Conservation (phyloP, 2,329 filamentous ascomycete species). For the Beauveria bassiana region DNA sequence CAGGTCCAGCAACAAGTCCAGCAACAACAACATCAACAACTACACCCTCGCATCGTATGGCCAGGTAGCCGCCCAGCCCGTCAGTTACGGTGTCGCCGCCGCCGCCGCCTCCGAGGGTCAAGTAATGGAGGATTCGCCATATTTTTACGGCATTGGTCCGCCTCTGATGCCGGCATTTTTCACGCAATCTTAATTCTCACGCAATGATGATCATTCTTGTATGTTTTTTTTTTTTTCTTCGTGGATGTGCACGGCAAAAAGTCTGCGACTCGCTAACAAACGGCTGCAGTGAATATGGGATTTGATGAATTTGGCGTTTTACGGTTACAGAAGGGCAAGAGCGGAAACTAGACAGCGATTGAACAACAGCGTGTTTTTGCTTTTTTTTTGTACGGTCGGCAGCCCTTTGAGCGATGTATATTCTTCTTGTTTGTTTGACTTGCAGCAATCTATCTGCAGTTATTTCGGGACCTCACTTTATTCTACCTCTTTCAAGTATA, state of each 20-base stretch:
- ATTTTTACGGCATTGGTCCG: slow-evolving; percentile 20
- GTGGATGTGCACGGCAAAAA: neutral
- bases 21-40: slow-evolving; percentile 18
- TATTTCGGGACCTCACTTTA: neutral
- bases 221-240: neutral
- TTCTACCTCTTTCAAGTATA: too few species aligned
- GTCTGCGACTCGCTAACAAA: neutral
- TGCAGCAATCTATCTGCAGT: neutral
- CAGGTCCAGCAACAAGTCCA: slow-evolving; percentile 18
- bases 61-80: slow-evolving; percentile 19
- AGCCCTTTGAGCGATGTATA: neutral
- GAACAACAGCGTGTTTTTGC: neutral
- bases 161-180: slow-evolving; percentile 6
- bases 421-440: neutral
- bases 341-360: neutral
- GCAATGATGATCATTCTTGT: neutral
- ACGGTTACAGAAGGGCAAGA: neutral
- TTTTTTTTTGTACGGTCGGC: neutral
- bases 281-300: neutral
- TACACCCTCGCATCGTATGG: slow-evolving; percentile 17
- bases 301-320: neutral
- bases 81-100: slow-evolving; percentile 26
- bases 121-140: slow-evolving; percentile 23
- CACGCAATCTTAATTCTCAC: neutral
- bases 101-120: slow-evolving; percentile 26